Evolutionary conservation across 163 green algal species (phyloP).

Genomic region (Volvox carteri): DNA sequence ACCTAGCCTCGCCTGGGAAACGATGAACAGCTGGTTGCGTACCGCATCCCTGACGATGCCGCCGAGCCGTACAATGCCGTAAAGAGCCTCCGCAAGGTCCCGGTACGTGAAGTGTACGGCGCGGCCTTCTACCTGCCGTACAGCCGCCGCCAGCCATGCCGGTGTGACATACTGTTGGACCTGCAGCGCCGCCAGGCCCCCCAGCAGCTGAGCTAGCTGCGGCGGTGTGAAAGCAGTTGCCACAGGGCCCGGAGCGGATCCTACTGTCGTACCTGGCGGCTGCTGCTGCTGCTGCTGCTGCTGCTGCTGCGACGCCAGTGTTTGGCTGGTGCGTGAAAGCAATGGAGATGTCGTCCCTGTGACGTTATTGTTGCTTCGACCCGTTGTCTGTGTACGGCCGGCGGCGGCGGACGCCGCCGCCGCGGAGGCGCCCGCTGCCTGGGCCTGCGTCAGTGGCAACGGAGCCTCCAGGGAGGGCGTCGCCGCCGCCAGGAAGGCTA

Average conservation of each 20-base stretch:
- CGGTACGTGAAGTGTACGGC: constrained; percentile 7
- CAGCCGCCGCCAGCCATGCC: constrained; percentile 12
- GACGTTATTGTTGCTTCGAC: background rate
- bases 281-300: no score
- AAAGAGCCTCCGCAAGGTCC: constrained; percentile 43
- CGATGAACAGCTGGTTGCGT: constrained; percentile 42
- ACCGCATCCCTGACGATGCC: background rate
- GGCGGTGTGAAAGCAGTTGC: constrained; percentile 3
- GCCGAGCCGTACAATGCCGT: constrained; percentile 38
- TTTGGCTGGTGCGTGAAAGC: no score
- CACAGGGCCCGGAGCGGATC: background rate
- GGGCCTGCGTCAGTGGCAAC: constrained; percentile 45
- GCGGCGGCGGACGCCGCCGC: constrained; percentile 6
- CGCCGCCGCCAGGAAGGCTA: background rate
- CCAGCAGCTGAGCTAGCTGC: constrained; percentile 31
- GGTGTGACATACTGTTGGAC: background rate
- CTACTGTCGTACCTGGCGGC: background rate
- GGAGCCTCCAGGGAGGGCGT: constrained; percentile 21
- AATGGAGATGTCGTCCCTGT: no score
- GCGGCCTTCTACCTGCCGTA: constrained; percentile 47
- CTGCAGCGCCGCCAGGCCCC: constrained; percentile 10
- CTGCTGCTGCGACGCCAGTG: no score
- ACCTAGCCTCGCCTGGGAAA: constrained; percentile 19
- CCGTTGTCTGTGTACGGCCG: background rate
- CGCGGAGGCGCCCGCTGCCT: constrained; percentile 35